phyloP scores from a whole-genome alignment of 2,329 filamentous ascomycete genomes.

The Monosporascus sp. region DNA sequence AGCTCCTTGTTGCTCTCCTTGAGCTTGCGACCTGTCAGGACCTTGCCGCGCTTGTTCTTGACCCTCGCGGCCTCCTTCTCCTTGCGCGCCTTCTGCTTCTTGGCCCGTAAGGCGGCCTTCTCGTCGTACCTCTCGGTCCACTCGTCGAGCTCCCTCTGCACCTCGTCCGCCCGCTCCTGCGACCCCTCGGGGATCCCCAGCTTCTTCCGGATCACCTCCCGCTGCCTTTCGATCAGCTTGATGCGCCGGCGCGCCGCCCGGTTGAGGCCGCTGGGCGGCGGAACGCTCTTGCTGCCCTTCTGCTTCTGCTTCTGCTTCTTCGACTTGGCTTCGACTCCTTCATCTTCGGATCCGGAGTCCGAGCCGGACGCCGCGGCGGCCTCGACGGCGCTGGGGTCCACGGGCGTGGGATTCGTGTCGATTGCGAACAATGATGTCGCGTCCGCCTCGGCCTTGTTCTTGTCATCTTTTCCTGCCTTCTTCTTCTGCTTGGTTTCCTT shows the following conservation, averaged over 20 bases:
- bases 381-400: constrained; percentile 8
- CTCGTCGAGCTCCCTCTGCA: constrained; percentile 17
- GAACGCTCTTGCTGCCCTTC: neutral
- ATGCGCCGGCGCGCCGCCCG: constrained; percentile 22
- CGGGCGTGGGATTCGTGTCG: constrained; percentile 18
- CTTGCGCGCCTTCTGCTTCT: constrained; percentile 17
- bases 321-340: constrained; percentile 3
- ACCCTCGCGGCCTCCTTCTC: constrained; percentile 12
- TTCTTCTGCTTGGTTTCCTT: constrained; percentile 58
- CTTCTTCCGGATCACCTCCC: constrained; percentile 16
- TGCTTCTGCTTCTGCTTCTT: neutral
- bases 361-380: neutral
- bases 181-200: constrained; percentile 16
- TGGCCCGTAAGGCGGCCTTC: constrained; percentile 5
- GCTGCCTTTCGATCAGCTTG: constrained; percentile 21
- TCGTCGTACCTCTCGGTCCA: constrained; percentile 15
- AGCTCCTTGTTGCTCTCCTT: constrained; percentile 13
- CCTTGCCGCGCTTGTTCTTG: constrained; percentile 12
- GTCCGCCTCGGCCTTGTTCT: constrained; percentile 31
- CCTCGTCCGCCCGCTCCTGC: constrained; percentile 13
- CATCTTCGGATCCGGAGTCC: constrained; percentile 2
- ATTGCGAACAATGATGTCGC: constrained; percentile 16
- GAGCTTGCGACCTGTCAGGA: constrained; percentile 12
- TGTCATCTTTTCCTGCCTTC: constrained; percentile 69
- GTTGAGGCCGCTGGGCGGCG: constrained; percentile 15